Evolutionary conservation across 225 moss, liverwort and hornwort genomes (phyloP).

Genomic region (Physcomitrellopsis africana): DNA sequence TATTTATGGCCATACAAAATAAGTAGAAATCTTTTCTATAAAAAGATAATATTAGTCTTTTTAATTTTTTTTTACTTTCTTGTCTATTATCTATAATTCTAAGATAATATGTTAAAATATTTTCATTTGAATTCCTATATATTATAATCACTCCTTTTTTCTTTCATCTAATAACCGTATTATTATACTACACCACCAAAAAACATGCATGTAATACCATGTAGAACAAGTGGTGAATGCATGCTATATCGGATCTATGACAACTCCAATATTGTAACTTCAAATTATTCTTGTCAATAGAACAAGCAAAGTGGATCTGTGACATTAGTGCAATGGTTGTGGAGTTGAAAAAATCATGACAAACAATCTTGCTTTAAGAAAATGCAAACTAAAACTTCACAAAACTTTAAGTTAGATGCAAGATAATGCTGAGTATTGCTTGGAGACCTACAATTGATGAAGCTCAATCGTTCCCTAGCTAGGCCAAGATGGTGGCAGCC

Average conservation of each 20-base stretch:
- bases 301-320: neutral
- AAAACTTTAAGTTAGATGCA: neutral
- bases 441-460: slow-evolving; percentile 37
- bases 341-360: neutral
- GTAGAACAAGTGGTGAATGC: slow-evolving; percentile 60
- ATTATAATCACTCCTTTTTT: no score
- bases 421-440: neutral
- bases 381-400: neutral
- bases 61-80: no score
- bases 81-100: no score
- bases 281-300: neutral
- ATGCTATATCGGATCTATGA: slow-evolving; percentile 67
- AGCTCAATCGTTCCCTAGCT: slow-evolving; percentile 45
- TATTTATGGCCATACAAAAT: no score
- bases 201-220: slow-evolving; percentile 59
- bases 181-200: slow-evolving; percentile 60
- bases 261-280: neutral
- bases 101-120: no score
- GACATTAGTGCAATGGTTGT: no score
- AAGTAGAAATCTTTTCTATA: no score
- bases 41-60: no score
- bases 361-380: neutral
- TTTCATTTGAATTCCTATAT: no score
- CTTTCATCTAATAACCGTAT: no score
- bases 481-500: slow-evolving; percentile 50